phyloP scores from a whole-genome alignment of 1,139 yeast genomes.

The Casaregolazyma lundiana region DNA sequence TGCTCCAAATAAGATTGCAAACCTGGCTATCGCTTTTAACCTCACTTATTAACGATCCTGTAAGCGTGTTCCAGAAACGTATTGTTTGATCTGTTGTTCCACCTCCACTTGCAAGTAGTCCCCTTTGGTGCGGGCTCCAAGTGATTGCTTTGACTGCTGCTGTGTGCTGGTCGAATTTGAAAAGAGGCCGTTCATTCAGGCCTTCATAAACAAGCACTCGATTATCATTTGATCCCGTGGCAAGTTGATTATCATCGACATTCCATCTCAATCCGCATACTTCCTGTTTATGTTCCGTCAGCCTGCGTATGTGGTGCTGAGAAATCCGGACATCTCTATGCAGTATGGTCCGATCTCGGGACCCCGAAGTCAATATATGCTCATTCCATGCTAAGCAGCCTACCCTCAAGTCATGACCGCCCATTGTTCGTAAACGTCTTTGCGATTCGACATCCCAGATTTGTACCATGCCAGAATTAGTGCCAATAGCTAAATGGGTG shows the following conservation, averaged over 20 bases:
- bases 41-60: conserved; percentile 68
- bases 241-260: conserved; percentile 65
- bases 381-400: conserved; percentile 93
- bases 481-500: conserved; percentile 90
- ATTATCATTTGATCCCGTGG: conserved; percentile 72
- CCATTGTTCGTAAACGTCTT: conserved; percentile 75
- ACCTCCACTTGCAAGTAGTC: conserved; percentile 91
- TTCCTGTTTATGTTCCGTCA: conserved; percentile 83
- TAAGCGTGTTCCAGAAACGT: conserved; percentile 87
- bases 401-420: conserved; percentile 84
- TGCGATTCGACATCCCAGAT: conserved; percentile 92
- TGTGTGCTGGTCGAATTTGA: conserved; percentile 73
- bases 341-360: conserved; percentile 75
- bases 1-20: conserved; percentile 91
- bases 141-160: conserved; percentile 97
- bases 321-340: conserved; percentile 91
- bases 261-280: conserved; percentile 97
- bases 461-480: conserved; percentile 79
- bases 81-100: conserved; percentile 93
- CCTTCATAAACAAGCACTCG: conserved; percentile 80
- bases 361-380: conserved; percentile 81
- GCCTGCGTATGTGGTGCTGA: conserved; percentile 68
- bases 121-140: conserved; percentile 97
- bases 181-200: conserved; percentile 60
- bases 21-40: conserved; percentile 95